These are phyloP conservation scores for Cladosporium sp. DNA, from an alignment of 2,329 filamentous ascomycete species.

Conservation along the genomic window DNA sequence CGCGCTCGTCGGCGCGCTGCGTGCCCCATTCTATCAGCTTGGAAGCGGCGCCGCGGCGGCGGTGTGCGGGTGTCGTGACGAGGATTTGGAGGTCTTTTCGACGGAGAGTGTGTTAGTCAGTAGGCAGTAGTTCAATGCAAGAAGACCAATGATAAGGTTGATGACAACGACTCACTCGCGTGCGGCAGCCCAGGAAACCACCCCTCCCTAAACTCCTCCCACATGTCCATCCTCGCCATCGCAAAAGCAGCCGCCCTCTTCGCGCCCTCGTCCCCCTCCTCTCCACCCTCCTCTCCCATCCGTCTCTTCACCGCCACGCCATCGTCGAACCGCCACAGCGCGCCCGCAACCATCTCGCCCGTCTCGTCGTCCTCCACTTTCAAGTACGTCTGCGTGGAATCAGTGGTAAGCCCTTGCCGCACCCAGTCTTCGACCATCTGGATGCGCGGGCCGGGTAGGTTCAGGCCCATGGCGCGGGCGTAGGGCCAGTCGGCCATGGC, in stretches of 20 bases:
- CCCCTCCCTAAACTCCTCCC: constrained; percentile 22
- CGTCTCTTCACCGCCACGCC: not conserved
- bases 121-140: not conserved
- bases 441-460: constrained; percentile 15
- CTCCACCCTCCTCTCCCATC: not conserved
- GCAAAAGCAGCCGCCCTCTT: constrained; percentile 15
- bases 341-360: constrained; percentile 25
- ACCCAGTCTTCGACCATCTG: constrained; percentile 23
- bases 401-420: constrained; percentile 17
- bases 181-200: constrained; percentile 21
- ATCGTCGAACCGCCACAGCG: constrained; percentile 24
- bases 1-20: constrained; percentile 40
- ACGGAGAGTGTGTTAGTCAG: not conserved
- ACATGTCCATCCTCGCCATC: constrained; percentile 14
- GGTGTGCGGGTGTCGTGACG: constrained; percentile 41
- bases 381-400: constrained; percentile 21
- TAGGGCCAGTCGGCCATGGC: constrained; percentile 24
- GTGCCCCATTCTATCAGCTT: constrained; percentile 42
- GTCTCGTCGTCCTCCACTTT: constrained; percentile 26
- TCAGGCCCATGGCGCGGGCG: constrained; percentile 24
- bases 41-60: constrained; percentile 41
- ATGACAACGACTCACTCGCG: constrained; percentile 22
- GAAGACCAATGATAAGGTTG: not conserved
- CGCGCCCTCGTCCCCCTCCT: not conserved
- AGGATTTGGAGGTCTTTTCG: constrained; percentile 30